Conservation (phyloP, 2,329 filamentous ascomycete genomes). For the Exophiala calicioides region DNA sequence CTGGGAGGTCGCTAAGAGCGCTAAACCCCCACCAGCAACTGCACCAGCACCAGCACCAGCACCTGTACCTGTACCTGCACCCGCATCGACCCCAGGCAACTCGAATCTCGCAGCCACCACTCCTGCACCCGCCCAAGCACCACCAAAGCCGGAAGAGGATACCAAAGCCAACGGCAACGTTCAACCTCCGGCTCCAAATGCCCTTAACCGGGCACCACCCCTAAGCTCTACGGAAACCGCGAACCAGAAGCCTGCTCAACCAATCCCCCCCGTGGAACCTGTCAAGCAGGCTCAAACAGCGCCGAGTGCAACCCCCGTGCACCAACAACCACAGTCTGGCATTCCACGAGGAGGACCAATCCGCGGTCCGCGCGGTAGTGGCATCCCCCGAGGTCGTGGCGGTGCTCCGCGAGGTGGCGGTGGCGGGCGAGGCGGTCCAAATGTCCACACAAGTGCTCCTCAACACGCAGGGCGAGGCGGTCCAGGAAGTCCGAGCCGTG, state of each 20-base stretch:
- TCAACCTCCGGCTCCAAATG: conserved; percentile 21
- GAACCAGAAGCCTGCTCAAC: conserved; percentile 14
- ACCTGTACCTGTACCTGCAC: conserved; percentile 17
- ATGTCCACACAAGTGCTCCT: conserved; percentile 40
- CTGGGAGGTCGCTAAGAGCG: conserved; percentile 75
- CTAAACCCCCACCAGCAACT: conserved; percentile 56
- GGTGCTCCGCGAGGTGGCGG: conserved; percentile 38
- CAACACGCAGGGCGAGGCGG: conserved; percentile 34
- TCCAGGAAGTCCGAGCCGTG: conserved; percentile 33
- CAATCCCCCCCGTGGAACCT: conserved; percentile 8
- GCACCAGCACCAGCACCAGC: conserved; percentile 28
- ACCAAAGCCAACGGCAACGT: conserved; percentile 22
- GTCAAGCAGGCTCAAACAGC: conserved; percentile 22
- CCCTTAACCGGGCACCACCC: conserved; percentile 21
- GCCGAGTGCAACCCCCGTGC: conserved; percentile 22
- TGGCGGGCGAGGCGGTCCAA: conserved; percentile 39
- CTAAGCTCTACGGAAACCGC: conserved; percentile 18
- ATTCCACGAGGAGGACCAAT: conserved; percentile 24
- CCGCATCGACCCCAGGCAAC: too few relatives aligned
- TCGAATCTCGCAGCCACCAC: conserved; percentile 18
- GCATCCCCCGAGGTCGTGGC: conserved; percentile 47
- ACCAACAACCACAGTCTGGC: conserved; percentile 26
- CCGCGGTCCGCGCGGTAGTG: conserved; percentile 39
- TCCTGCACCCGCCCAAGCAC: conserved; percentile 16
- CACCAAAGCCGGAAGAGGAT: conserved; percentile 11